A percentile compares a stretch with the other conserved stretches of the same genome.
These are phyloP conservation scores for Trametes versicolor DNA, from an alignment of 1,284 basidiomycete species.

Conservation along the genomic window DNA sequence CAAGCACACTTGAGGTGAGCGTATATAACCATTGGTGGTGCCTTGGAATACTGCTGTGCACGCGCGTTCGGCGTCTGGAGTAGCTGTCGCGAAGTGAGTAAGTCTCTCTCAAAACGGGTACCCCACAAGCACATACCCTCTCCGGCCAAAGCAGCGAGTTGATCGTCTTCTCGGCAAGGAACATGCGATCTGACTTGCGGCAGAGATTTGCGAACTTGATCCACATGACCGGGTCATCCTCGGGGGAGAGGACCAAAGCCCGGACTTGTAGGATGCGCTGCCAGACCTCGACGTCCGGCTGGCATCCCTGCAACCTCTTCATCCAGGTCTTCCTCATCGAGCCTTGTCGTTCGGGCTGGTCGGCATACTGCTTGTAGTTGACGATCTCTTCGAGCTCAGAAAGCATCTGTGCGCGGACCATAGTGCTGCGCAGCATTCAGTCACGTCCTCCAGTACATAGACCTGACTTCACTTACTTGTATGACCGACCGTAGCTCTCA, in stretches of 20 bases:
- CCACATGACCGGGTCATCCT: conserved; percentile 98
- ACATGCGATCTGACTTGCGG: conserved; percentile 87
- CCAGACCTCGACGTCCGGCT: conserved; percentile 99
- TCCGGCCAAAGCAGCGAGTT: conserved; percentile 86
- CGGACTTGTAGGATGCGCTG: conserved; percentile 97
- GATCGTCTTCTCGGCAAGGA: conserved; percentile 96
- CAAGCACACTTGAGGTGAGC: conserved; percentile 98
- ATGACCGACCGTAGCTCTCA: conserved; percentile 96
- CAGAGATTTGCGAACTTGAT: conserved; percentile 93
- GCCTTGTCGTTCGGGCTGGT: conserved; percentile 92
- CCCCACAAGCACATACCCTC: conserved; percentile 51
- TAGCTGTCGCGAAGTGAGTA: conserved; percentile 23
- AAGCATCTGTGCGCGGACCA: conserved; percentile 98
- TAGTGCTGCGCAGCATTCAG: conserved; percentile 66
- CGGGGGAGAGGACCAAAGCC: conserved; percentile 92
- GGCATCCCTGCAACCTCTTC: conserved; percentile 94
- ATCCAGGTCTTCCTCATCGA: conserved; percentile 95
- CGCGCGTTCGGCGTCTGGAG: conserved; percentile 34
- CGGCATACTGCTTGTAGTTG: conserved; percentile 92
- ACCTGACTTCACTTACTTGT: conserved; percentile 73
- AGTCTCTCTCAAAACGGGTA: neutral
- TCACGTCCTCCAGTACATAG: neutral
- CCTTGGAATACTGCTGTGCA: conserved; percentile 70
- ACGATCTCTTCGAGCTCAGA: conserved; percentile 99
- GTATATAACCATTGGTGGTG: conserved; percentile 96